These are phyloP conservation scores for Cladosporium colombiae DNA, from an alignment of 2,329 filamentous ascomycete genomes.

Conservation along the genomic window DNA sequence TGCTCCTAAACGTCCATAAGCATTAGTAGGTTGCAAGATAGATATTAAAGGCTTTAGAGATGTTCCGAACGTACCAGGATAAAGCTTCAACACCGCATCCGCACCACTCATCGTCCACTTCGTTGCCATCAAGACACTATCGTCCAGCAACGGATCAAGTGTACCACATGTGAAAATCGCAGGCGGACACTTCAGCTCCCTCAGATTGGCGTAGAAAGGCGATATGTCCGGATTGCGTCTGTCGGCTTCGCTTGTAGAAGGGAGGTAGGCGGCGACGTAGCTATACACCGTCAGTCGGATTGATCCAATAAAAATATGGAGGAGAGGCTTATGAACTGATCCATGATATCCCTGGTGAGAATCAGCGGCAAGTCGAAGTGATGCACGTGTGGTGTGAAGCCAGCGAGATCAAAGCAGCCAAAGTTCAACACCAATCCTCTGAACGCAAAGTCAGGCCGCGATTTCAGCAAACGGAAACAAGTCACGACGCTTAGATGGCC, in stretches of 20 bases:
- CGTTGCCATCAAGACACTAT: conserved; percentile 54
- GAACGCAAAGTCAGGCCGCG: conserved; percentile 44
- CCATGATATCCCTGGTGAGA: conserved; percentile 50
- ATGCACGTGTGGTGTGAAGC: conserved; percentile 45
- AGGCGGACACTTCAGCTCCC: conserved; percentile 45
- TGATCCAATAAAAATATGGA: not conserved
- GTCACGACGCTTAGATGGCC: conserved; percentile 52
- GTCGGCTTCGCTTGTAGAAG: conserved; percentile 44
- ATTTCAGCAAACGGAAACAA: conserved; percentile 49
- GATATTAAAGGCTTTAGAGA: not conserved
- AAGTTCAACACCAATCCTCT: conserved; percentile 56
- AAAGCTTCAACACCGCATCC: conserved; percentile 55
- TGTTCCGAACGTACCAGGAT: conserved; percentile 36
- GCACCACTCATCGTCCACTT: conserved; percentile 57
- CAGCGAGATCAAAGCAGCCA: conserved; percentile 53
- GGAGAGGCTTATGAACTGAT: conserved; percentile 32
- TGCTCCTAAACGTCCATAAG: conserved; percentile 40
- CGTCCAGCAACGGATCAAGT: conserved; percentile 55
- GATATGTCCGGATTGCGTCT: conserved; percentile 49
- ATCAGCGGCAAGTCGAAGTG: conserved; percentile 46
- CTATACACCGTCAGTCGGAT: conserved; percentile 22
- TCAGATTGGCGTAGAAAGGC: conserved; percentile 54
- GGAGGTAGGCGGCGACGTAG: conserved; percentile 51
- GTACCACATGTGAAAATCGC: conserved; percentile 59
- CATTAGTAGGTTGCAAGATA: not conserved